These are phyloP conservation scores for Leishmania guyanensis DNA, from an alignment of 208 protist species.

Conservation along the genomic window DNA sequence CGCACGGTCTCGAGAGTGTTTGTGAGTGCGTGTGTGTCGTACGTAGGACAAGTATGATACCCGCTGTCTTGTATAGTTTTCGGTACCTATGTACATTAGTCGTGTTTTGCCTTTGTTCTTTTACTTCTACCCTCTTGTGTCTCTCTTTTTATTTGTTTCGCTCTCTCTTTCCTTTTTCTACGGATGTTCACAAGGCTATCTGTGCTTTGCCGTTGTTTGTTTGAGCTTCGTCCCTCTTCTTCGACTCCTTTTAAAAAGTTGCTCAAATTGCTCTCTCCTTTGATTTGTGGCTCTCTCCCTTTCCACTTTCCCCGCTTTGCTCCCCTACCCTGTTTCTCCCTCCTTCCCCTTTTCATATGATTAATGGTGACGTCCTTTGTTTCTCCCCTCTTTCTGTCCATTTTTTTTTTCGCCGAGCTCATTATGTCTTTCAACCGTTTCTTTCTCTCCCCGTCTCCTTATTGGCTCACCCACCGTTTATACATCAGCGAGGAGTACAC, in stretches of 20 bases:
- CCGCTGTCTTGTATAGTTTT: neutral
- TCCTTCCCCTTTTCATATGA: slow-evolving; percentile 1
- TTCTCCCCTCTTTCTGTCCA: slow-evolving; percentile 1
- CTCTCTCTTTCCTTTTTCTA: slow-evolving; percentile 3
- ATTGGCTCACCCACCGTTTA: slow-evolving; percentile 8
- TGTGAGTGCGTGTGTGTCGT: neutral
- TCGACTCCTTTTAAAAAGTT: neutral
- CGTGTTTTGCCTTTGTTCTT: neutral
- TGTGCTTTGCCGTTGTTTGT: neutral
- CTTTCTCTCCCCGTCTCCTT: neutral
- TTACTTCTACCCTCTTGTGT: neutral
- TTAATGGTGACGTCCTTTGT: slow-evolving; percentile 7
- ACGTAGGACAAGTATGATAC: neutral
- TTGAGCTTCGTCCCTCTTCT: slow-evolving; percentile 3
- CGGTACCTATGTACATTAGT: slow-evolving; percentile 9
- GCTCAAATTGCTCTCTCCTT: slow-evolving; percentile 5
- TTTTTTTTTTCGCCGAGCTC: neutral
- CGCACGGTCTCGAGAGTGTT: neutral
- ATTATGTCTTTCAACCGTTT: slow-evolving; percentile 1
- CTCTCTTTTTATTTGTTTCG: slow-evolving; percentile 8
- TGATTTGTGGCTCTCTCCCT: neutral
- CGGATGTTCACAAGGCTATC: neutral
- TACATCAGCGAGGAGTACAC: neutral
- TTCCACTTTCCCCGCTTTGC: neutral
- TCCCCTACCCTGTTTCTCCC: neutral